phyloP scores from a whole-genome alignment of 495 filamentous ascomycete species.

The Penicillium paradoxum region DNA sequence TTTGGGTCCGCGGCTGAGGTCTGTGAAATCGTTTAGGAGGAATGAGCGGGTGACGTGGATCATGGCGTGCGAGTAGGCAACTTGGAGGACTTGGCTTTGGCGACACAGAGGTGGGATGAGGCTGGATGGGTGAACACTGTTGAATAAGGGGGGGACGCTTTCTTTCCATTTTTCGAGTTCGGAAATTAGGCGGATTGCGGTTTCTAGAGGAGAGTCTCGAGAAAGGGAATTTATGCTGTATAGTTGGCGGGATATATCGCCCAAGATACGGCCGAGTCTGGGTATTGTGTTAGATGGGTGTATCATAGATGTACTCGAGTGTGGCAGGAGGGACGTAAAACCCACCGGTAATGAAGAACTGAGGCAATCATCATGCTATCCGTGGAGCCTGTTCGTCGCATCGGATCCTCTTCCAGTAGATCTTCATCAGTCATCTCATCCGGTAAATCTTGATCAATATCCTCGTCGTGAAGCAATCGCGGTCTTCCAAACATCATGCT shows the following conservation, averaged over 20 bases:
- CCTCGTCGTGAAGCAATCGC: slow-evolving; percentile 47
- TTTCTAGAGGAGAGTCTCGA: slow-evolving; percentile 36
- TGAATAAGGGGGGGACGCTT: slow-evolving; percentile 41
- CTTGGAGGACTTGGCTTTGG: slow-evolving; percentile 49
- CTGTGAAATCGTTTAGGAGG: slow-evolving; percentile 48
- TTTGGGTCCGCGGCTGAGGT: slow-evolving; percentile 33
- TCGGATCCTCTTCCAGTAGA: slow-evolving; percentile 39
- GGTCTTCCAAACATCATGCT: slow-evolving; percentile 52
- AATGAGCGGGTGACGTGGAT: slow-evolving; percentile 56
- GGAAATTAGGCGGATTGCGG: slow-evolving; percentile 33
- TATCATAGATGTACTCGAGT: not conserved
- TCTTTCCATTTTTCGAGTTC: slow-evolving; percentile 39
- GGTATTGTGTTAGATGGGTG: not conserved
- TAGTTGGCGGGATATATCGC: slow-evolving; percentile 44
- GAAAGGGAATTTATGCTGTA: slow-evolving; percentile 43
- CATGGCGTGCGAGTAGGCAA: slow-evolving; percentile 50
- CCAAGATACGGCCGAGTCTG: slow-evolving; percentile 42
- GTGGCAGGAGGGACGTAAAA: not conserved
- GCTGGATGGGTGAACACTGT: slow-evolving; percentile 39
- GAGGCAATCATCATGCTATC: slow-evolving; percentile 48
- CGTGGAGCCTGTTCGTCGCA: slow-evolving; percentile 25
- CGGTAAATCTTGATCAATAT: slow-evolving; percentile 51
- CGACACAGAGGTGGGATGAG: slow-evolving; percentile 49
- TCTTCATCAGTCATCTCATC: slow-evolving; percentile 51
- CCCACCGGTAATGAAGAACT: slow-evolving; percentile 41